A percentile compares a stretch with the other conserved stretches of the same genome.
phyloP scores from a whole-genome alignment of 2,329 filamentous ascomycete species.

The Aspergillus terreus region DNA sequence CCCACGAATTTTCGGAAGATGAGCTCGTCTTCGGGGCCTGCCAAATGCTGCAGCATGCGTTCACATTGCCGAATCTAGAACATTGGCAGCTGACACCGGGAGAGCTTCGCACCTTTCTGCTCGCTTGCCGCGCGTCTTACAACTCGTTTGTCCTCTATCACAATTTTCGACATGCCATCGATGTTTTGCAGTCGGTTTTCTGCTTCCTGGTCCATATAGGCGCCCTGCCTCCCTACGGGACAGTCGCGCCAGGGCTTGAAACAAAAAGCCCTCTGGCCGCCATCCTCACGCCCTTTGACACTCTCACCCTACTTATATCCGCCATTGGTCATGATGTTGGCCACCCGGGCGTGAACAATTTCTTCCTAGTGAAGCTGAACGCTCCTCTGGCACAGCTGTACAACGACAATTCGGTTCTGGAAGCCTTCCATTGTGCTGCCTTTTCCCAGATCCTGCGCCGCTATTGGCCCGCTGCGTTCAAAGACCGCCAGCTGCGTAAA shows the following conservation, averaged over 20 bases:
- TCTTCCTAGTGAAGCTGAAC: constrained; percentile 87
- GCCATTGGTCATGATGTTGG: constrained; percentile 98
- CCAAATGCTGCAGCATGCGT: constrained; percentile 84
- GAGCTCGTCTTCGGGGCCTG: constrained; percentile 83
- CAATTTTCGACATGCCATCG: constrained; percentile 96
- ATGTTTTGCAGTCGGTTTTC: constrained; percentile 91
- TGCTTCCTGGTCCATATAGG: constrained; percentile 81
- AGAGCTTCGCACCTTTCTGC: constrained; percentile 77
- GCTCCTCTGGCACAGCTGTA: constrained; percentile 91
- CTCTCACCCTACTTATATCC: constrained; percentile 81
- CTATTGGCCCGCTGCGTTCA: constrained; percentile 82
- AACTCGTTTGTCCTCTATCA: constrained; percentile 96
- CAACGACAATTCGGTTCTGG: constrained; percentile 93
- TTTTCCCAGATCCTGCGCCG: constrained; percentile 92
- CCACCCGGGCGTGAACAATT: constrained; percentile 96
- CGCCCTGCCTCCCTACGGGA: constrained; percentile 65
- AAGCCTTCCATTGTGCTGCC: constrained; percentile 95
- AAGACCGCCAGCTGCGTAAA: constrained; percentile 73
- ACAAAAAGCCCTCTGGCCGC: constrained; percentile 63
- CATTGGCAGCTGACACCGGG: constrained; percentile 74
- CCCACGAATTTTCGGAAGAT: constrained; percentile 84
- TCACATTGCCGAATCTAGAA: constrained; percentile 75
- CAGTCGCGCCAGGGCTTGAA: constrained; percentile 27
- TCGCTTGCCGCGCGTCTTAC: constrained; percentile 89
- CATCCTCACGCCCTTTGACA: constrained; percentile 81